phyloP scores from a whole-genome alignment of 2,329 filamentous ascomycete species.

The Pyrenochaeta sp. region DNA sequence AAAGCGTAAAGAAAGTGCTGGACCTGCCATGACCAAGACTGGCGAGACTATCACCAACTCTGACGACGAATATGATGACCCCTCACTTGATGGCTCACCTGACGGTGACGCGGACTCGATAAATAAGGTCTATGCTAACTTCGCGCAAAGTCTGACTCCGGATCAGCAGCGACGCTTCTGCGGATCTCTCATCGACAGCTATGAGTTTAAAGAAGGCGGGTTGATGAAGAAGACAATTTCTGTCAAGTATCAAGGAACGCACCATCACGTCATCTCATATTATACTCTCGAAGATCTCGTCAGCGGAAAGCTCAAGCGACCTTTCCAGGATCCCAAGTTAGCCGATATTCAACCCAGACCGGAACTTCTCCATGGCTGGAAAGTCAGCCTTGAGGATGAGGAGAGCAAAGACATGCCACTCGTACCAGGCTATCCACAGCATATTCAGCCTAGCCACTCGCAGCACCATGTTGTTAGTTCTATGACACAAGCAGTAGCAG shows the following conservation, averaged over 20 bases:
- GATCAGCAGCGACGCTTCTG: slow-evolving; percentile 70
- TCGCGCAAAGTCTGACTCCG: slow-evolving; percentile 50
- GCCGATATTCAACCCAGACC: slow-evolving; percentile 43
- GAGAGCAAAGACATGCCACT: slow-evolving; percentile 47
- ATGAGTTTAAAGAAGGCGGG: slow-evolving; percentile 82
- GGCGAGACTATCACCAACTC: slow-evolving; percentile 41
- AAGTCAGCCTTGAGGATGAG: slow-evolving; percentile 49
- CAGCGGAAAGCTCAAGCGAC: slow-evolving; percentile 45
- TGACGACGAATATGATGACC: slow-evolving; percentile 47
- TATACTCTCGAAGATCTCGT: slow-evolving; percentile 83
- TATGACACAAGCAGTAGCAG: slow-evolving; percentile 30
- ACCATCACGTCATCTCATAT: slow-evolving; percentile 88
- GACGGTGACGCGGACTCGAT: slow-evolving; percentile 34
- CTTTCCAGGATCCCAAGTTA: slow-evolving; percentile 45
- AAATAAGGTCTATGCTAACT: slow-evolving; percentile 48
- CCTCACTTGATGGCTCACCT: slow-evolving; percentile 28
- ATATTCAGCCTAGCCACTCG: slow-evolving; percentile 37
- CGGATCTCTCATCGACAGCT: slow-evolving; percentile 88
- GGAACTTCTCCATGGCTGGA: slow-evolving; percentile 47
- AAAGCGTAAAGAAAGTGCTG: slow-evolving; percentile 46
- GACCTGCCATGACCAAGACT: slow-evolving; percentile 36
- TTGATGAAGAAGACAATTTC: slow-evolving; percentile 94
- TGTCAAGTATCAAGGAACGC: slow-evolving; percentile 75
- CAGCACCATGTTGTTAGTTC: slow-evolving; percentile 36
- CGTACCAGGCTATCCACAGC: slow-evolving; percentile 38